Base-by-base conservation (phyloP, 768 basidiomycete genomes). In the Boletus rubescentipes region DNA sequence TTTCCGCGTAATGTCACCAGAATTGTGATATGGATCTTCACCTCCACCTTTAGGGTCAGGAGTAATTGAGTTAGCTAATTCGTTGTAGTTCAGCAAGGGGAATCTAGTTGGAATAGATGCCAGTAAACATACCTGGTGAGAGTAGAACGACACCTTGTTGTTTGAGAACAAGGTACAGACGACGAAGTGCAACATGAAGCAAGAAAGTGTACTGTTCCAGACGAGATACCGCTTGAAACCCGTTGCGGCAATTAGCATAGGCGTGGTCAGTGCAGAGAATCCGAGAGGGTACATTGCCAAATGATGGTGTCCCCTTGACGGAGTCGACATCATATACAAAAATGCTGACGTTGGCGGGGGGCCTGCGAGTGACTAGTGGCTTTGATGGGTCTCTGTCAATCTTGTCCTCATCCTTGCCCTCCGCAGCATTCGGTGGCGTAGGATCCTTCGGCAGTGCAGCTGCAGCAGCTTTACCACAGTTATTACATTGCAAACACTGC, bases 121-220 rank as follows among this genome's bases (percentile, higher is more conserved):
- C 40, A 43, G 29, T 49, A 32, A 51, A 57, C 72, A 61, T 73
- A 92, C 91, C 81, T 51, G 89, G 86, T 6, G 88, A 84, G 48
- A 88, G 73, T 18, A 91, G 86, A 21, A 96, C 89, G 35, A 93
- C 91, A 11, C 94, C 94, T 62, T 90, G 85, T 73, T 89, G 89
- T 77, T 89, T 91, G 64, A 92, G 74, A 35, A 91, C 79, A 30
- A 91, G 80, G 72, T 94, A 98, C 49, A 99, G 76, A 64, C 96
- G 82, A 60, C 95, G 79, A 51, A 99, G 77, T 18, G 96, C 97
- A 21, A 98, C 96, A 66, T 98, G 97, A 48, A 99, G 77, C 52
- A 99, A 73, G 78, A 95, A 99, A 2, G 97, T 92, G 70, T 97
- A 99, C 68, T 99, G 97, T 75, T 99, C 97, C 59, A 99, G 73